Conservation (phyloP, 2,329 filamentous ascomycete genomes). For the Aspergillus phoenicis region DNA sequence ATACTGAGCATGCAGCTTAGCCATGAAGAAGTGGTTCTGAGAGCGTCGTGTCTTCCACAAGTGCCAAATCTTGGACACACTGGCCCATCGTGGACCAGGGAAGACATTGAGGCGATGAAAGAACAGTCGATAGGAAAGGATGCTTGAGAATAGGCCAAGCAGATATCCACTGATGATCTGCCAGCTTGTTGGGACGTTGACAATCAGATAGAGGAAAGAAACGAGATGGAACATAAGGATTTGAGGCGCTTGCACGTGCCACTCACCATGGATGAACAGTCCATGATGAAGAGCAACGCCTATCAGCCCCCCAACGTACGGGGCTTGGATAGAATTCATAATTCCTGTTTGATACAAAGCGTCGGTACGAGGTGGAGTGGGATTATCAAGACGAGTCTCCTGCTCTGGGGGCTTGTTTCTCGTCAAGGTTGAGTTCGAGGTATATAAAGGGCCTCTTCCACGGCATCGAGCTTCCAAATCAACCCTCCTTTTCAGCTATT, state of each 20-base stretch:
- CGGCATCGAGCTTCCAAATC: too few species aligned
- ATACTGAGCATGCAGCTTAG: constrained; percentile 32
- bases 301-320: not conserved
- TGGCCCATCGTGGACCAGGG: constrained; percentile 41
- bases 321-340: too few species aligned
- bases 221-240: constrained; percentile 18
- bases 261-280: constrained; percentile 22
- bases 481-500: too few species aligned
- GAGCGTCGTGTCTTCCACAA: constrained; percentile 30
- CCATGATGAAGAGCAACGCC: constrained; percentile 9
- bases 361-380: too few species aligned
- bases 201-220: not conserved
- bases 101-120: constrained; percentile 47
- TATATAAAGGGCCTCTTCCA: too few species aligned
- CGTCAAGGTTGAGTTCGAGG: too few species aligned
- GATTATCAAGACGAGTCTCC: too few species aligned
- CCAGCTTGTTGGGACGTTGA: not conserved
- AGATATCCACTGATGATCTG: constrained; percentile 15
- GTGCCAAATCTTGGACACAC: constrained; percentile 44
- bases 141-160: constrained; percentile 30
- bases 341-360: too few species aligned
- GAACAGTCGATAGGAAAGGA: constrained; percentile 43
- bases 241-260: constrained; percentile 20
- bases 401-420: too few species aligned
- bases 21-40: constrained; percentile 35